Evolutionary conservation across 768 basidiomycete genomes (phyloP).

Genomic region (Suillus paluster): DNA sequence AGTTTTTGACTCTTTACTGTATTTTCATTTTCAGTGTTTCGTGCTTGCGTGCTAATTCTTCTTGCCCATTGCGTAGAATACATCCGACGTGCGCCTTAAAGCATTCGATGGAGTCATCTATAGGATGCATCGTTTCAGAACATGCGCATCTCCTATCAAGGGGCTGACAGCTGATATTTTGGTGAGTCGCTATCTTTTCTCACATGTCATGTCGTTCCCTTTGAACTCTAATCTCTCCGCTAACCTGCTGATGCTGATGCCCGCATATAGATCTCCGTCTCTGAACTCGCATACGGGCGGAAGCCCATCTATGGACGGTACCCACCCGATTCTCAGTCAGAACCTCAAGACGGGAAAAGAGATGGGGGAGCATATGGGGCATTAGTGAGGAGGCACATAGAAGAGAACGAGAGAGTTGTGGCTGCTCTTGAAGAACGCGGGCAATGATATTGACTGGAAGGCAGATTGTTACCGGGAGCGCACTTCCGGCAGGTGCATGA

Average conservation of each 20-base stretch:
- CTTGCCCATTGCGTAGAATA: conserved; percentile 47
- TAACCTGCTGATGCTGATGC: conserved; percentile 42
- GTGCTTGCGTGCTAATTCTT: background rate
- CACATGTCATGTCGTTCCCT: background rate
- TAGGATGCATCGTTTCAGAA: conserved; percentile 85
- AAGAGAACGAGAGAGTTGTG: background rate
- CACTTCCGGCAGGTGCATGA: no score
- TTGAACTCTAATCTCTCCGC: background rate
- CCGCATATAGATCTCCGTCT: conserved; percentile 42
- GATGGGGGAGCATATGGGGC: conserved; percentile 33
- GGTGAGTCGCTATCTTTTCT: conserved; percentile 42
- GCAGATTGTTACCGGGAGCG: no score
- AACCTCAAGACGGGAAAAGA: background rate
- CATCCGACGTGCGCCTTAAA: conserved; percentile 52
- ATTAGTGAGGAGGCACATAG: conserved; percentile 5
- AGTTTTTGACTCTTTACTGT: conserved; percentile 25
- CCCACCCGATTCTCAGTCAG: conserved; percentile 39
- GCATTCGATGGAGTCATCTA: conserved; percentile 60
- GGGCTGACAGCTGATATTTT: conserved; percentile 85
- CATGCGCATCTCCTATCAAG: conserved; percentile 78
- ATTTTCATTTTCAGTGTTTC: no score
- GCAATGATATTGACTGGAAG: background rate
- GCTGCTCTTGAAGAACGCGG: background rate
- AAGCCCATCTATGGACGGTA: conserved; percentile 57
- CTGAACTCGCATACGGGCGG: conserved; percentile 64